Percentiles rank a stretch among this genome's conserved stretches.
phyloP scores from a whole-genome alignment of 805 yeast genomes.

The Barnettozyma sucrosica region DNA sequence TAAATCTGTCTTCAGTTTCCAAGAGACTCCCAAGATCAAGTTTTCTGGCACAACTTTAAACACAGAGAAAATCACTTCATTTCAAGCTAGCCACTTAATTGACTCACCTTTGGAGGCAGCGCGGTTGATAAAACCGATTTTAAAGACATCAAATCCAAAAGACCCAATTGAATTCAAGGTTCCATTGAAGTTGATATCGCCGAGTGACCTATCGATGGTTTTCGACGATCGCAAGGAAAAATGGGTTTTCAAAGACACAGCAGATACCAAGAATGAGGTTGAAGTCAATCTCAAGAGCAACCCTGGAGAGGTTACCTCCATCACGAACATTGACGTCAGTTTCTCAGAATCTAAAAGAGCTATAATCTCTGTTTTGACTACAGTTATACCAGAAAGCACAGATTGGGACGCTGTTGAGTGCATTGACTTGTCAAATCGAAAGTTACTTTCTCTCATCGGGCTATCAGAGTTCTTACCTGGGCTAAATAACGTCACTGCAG shows the following conservation, averaged over 20 bases:
- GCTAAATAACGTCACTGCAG: conserved; percentile 12
- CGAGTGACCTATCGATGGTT: conserved; percentile 21
- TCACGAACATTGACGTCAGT: conserved; percentile 30
- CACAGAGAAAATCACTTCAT: conserved; percentile 20
- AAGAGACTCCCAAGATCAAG: conserved; percentile 17
- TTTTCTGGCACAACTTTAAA: conserved; percentile 14
- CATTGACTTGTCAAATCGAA: conserved; percentile 30
- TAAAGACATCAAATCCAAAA: neutral
- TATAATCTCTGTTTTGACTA: conserved; percentile 38
- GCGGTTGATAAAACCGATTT: conserved; percentile 14
- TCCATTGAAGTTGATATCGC: conserved; percentile 19
- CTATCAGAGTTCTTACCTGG: conserved; percentile 38
- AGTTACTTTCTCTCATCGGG: conserved; percentile 34
- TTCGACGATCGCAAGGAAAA: conserved; percentile 14
- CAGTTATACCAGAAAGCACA: conserved; percentile 28
- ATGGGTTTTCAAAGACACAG: conserved; percentile 16
- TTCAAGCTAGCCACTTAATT: conserved; percentile 8
- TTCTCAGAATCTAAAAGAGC: conserved; percentile 39
- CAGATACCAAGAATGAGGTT: conserved; percentile 30
- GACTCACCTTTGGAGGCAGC: conserved; percentile 26
- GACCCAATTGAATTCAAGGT: conserved; percentile 10
- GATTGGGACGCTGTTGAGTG: conserved; percentile 37
- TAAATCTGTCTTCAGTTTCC: conserved; percentile 22
- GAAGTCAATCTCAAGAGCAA: conserved; percentile 34
- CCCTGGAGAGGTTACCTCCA: conserved; percentile 10